Conservation (phyloP, 352 stramenopile species). For the Blastocystis hominis region DNA sequence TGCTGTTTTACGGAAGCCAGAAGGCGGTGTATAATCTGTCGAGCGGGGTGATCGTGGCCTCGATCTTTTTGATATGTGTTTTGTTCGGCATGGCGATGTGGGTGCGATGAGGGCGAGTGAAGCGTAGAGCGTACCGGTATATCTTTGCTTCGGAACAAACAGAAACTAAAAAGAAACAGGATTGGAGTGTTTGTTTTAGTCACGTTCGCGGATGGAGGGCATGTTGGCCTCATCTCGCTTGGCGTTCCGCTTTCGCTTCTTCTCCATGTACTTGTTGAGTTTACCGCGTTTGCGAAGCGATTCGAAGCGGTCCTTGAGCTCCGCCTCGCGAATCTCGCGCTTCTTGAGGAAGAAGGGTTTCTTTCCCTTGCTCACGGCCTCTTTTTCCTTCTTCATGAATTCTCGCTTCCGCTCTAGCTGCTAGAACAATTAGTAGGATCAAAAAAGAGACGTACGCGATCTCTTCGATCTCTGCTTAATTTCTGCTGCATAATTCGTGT, state of each 20-base stretch:
- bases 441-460: neutral
- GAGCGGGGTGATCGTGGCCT: constrained; percentile 3
- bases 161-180: constrained; percentile 35
- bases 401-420: constrained; percentile 42
- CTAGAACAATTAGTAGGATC: neutral
- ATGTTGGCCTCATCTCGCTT: constrained; percentile 36
- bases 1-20: neutral
- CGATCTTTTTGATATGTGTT: neutral
- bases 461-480: constrained; percentile 15
- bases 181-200: constrained; percentile 40
- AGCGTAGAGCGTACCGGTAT: neutral
- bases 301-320: constrained; percentile 57
- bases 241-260: constrained; percentile 48
- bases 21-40: neutral
- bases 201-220: neutral
- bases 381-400: constrained; percentile 45
- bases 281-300: constrained; percentile 5
- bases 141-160: constrained; percentile 11
- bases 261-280: constrained; percentile 58
- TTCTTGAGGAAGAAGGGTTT: constrained; percentile 58
- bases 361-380: constrained; percentile 57
- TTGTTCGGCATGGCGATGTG: neutral
- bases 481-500: constrained; percentile 54
- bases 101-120: neutral
- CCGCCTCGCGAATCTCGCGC: constrained; percentile 4